These are phyloP conservation scores for Lentinula boryana DNA, from an alignment of 768 basidiomycete genomes.

Conservation along the genomic window DNA sequence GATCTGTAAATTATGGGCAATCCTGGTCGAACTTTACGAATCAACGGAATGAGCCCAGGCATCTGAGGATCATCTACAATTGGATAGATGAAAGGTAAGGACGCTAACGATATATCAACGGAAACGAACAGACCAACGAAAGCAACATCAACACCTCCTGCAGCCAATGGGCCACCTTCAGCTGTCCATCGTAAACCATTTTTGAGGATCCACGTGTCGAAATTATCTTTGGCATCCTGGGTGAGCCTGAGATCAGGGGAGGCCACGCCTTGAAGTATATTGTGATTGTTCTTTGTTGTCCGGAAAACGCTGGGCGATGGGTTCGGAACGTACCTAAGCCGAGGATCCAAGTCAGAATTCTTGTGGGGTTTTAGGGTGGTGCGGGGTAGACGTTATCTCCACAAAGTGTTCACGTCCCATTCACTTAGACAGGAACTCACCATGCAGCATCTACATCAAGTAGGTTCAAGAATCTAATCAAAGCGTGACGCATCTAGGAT, in stretches of 20 bases:
- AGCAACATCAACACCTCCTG: constrained; percentile 80
- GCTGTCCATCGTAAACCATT: constrained; percentile 88
- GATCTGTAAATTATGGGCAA: constrained; percentile 91
- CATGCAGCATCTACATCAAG: constrained; percentile 81
- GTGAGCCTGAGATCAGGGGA: constrained; percentile 71
- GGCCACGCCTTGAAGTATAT: constrained; percentile 91
- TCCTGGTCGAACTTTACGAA: constrained; percentile 77
- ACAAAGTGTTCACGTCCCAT: neutral
- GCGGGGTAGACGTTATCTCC: neutral
- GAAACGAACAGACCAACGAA: constrained; percentile 63
- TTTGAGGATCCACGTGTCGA: constrained; percentile 85
- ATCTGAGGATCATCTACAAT: constrained; percentile 79
- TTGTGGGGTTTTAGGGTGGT: neutral
- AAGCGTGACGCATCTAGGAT: constrained; percentile 83
- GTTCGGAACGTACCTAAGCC: constrained; percentile 76
- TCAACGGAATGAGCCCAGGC: constrained; percentile 90
- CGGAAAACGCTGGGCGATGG: constrained; percentile 87
- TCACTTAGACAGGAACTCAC: constrained; percentile 35
- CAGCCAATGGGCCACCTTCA: constrained; percentile 77
- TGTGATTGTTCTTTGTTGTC: constrained; percentile 94
- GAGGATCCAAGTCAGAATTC: constrained; percentile 8
- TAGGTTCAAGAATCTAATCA: constrained; percentile 78
- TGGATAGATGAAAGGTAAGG: constrained; percentile 7
- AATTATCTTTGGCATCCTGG: constrained; percentile 70
- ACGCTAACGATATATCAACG: neutral